Percentiles rank a stretch among this genome's conserved stretches.
phyloP scores from a whole-genome alignment of 306 rosid genomes.

The Quercus variabilis region DNA sequence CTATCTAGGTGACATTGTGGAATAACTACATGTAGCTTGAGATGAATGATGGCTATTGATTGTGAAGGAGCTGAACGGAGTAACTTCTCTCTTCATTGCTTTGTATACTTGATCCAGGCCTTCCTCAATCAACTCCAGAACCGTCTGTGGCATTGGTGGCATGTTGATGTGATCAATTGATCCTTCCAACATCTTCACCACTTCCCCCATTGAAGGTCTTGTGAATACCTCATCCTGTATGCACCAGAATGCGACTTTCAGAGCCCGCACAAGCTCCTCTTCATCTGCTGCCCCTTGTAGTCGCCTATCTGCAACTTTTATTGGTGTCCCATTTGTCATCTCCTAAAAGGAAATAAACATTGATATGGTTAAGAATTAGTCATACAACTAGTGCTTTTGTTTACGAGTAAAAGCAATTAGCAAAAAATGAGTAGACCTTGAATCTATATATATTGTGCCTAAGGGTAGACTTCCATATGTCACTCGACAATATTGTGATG shows the following conservation, averaged over 20 bases:
- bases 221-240: slow-evolving; percentile 78
- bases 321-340: slow-evolving; percentile 49
- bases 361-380: not conserved
- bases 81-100: slow-evolving; percentile 87
- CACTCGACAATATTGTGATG: too few relatives aligned
- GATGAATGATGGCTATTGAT: slow-evolving; percentile 70
- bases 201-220: slow-evolving; percentile 96
- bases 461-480: too few relatives aligned
- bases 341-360: slow-evolving; percentile 45
- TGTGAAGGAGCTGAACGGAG: slow-evolving; percentile 76
- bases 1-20: slow-evolving; percentile 92
- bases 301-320: slow-evolving; percentile 72
- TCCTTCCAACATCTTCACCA: slow-evolving; percentile 85
- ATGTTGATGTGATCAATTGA: slow-evolving; percentile 42
- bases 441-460: too few relatives aligned
- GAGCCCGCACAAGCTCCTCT: slow-evolving; percentile 66
- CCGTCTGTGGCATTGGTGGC: slow-evolving; percentile 97
- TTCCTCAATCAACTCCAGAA: slow-evolving; percentile 76
- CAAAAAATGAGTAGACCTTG: too few relatives aligned
- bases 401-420: not conserved
- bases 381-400: not conserved
- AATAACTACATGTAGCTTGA: slow-evolving; percentile 81
- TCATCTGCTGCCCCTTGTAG: slow-evolving; percentile 74
- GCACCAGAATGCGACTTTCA: slow-evolving; percentile 92
- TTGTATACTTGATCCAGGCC: slow-evolving; percentile 76